phyloP scores from a whole-genome alignment of 2,329 filamentous ascomycete genomes.

The Colletotrichum sp. region DNA sequence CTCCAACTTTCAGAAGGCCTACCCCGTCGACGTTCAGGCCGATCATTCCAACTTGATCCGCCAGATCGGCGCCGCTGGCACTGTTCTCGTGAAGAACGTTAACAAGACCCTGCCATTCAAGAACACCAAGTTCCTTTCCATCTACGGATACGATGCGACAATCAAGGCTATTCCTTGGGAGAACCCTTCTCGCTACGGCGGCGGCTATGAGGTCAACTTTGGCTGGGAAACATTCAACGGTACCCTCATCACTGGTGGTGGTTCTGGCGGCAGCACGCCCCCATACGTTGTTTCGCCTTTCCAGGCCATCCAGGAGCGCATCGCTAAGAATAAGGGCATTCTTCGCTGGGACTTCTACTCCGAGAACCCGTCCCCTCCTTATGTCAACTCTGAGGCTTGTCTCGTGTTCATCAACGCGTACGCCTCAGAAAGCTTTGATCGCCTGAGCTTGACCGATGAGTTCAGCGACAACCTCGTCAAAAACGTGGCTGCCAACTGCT shows the following conservation, averaged over 20 bases:
- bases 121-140: conserved; percentile 56
- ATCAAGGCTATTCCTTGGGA: conserved; percentile 28
- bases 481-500: conserved; percentile 63
- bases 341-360: conserved; percentile 65
- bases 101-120: conserved; percentile 66
- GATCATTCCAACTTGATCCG: conserved; percentile 3
- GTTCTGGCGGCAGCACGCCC: conserved; percentile 29
- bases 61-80: conserved; percentile 55
- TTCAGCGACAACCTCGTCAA: conserved; percentile 63
- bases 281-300: conserved; percentile 42
- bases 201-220: conserved; percentile 40
- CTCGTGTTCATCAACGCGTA: conserved; percentile 71
- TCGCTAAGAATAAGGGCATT: conserved; percentile 50
- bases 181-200: conserved; percentile 35
- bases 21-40: conserved; percentile 38
- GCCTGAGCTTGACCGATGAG: conserved; percentile 67
- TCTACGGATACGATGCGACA: conserved; percentile 70
- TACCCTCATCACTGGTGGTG: conserved; percentile 40
- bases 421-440: conserved; percentile 74
- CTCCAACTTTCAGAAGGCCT: conserved; percentile 54
- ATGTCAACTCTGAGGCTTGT: conserved; percentile 68
- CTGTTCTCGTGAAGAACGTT: conserved; percentile 80
- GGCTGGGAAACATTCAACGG: conserved; percentile 49
- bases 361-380: conserved; percentile 40
- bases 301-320: conserved; percentile 57